Evolutionary conservation across 192 early-diverging fungal species (phyloP).

Genomic region (Coemansia sp.): DNA sequence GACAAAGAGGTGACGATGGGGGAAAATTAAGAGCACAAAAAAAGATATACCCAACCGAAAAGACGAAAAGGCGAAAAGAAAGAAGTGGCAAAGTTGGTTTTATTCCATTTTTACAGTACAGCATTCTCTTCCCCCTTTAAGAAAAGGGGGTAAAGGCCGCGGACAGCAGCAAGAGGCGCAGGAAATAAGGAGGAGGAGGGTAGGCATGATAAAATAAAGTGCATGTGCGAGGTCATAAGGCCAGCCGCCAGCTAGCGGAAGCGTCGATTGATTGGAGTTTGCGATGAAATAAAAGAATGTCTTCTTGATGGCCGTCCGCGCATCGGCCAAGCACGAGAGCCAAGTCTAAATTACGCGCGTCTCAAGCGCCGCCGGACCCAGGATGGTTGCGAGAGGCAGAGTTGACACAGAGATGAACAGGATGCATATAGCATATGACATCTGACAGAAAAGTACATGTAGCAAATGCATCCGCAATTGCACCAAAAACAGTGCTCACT

Average conservation of each 20-base stretch:
- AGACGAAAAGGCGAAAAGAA: not conserved
- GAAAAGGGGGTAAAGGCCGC: not conserved
- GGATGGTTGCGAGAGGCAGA: too few relatives aligned
- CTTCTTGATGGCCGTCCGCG: too few relatives aligned
- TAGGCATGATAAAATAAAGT: not conserved
- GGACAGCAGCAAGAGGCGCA: not conserved
- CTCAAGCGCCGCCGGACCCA: too few relatives aligned
- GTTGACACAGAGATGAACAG: too few relatives aligned
- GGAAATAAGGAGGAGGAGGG: not conserved
- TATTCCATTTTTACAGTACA: not conserved
- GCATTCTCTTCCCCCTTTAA: not conserved
- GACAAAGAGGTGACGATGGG: not conserved
- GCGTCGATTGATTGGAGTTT: too few relatives aligned
- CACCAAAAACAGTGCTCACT: too few relatives aligned
- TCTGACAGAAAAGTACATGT: too few relatives aligned
- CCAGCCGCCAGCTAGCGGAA: not conserved
- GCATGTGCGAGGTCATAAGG: not conserved
- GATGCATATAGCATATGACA: too few relatives aligned
- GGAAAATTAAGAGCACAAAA: conserved; percentile 4
- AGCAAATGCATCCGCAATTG: too few relatives aligned
- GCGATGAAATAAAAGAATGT: too few relatives aligned
- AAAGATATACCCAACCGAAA: not conserved
- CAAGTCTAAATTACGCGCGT: too few relatives aligned
- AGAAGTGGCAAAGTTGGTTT: not conserved
- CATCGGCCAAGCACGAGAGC: too few relatives aligned